Percentiles rank a stretch among this genome's conserved stretches.
Evolutionary conservation across 2,329 filamentous ascomycete genomes (phyloP).

Genomic region (Oidium heveae): DNA sequence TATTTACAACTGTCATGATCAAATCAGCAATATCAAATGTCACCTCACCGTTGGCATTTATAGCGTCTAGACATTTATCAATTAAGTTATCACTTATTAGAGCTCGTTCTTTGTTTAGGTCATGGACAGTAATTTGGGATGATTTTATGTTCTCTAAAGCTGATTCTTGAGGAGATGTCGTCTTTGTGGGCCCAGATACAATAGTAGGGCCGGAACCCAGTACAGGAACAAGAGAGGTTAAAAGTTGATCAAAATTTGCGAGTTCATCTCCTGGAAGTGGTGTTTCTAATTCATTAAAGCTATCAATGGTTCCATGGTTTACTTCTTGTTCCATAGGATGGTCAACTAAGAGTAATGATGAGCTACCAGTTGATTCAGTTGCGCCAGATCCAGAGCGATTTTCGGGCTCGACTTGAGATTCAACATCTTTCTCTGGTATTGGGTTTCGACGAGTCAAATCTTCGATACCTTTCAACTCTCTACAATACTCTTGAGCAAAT

Average conservation of each 20-base stretch:
- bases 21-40: slow-evolving; percentile 82
- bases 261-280: slow-evolving; percentile 1
- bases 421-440: slow-evolving; percentile 34
- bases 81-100: slow-evolving; percentile 56
- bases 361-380: slow-evolving; percentile 7
- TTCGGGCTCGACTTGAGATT: slow-evolving; percentile 9
- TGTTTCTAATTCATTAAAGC: slow-evolving; percentile 4
- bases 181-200: neutral
- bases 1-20: slow-evolving; percentile 44
- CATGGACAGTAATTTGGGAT: slow-evolving; percentile 36
- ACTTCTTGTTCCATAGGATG: slow-evolving; percentile 7
- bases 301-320: slow-evolving; percentile 5
- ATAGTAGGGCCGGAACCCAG: neutral
- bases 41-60: slow-evolving; percentile 65
- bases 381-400: slow-evolving; percentile 8
- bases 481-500: slow-evolving; percentile 50
- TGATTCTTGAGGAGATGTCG: slow-evolving; percentile 1
- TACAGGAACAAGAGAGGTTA: neutral
- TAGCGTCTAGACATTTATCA: slow-evolving; percentile 70
- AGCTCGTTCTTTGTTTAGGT: slow-evolving; percentile 50
- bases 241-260: slow-evolving; percentile 5
- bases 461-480: slow-evolving; percentile 29
- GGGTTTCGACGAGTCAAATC: slow-evolving; percentile 38
- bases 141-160: neutral
- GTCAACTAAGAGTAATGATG: slow-evolving; percentile 10